These are phyloP conservation scores for Amanita inopinata DNA, from an alignment of 768 basidiomycete genomes.

Conservation along the genomic window DNA sequence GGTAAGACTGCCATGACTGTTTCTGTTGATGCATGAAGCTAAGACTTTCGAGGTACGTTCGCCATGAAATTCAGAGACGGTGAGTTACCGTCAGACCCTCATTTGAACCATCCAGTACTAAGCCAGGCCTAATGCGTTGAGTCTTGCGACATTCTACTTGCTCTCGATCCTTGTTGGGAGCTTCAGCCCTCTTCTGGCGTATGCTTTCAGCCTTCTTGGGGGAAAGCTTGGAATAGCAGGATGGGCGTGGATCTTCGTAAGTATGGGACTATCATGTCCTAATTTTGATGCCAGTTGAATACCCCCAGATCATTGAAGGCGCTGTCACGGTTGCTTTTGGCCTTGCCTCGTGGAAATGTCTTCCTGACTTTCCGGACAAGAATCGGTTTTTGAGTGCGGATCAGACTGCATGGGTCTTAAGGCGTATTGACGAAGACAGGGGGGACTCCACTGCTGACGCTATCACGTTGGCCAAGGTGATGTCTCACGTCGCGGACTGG, in stretches of 20 bases:
- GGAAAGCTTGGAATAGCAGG: slow-evolving; percentile 33
- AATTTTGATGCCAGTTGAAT: not conserved
- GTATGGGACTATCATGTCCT: slow-evolving; percentile 11
- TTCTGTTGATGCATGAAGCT: no score
- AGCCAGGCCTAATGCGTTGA: slow-evolving; percentile 13
- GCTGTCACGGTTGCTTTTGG: slow-evolving; percentile 36
- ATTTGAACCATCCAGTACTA: not conserved
- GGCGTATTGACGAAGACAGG: slow-evolving; percentile 38
- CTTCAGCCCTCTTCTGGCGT: slow-evolving; percentile 40
- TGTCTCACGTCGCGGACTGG: slow-evolving; percentile 34
- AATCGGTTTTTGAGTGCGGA: slow-evolving; percentile 33
- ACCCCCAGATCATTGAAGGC: slow-evolving; percentile 37
- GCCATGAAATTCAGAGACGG: slow-evolving; percentile 44
- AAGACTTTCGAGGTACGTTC: slow-evolving; percentile 32
- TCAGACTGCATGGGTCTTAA: slow-evolving; percentile 31
- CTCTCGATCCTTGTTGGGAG: slow-evolving; percentile 33
- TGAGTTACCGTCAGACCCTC: slow-evolving; percentile 13
- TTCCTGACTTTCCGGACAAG: slow-evolving; percentile 39
- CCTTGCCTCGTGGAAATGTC: slow-evolving; percentile 31
- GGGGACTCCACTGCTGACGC: slow-evolving; percentile 39
- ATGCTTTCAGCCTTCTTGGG: slow-evolving; percentile 29
- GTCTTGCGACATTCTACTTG: slow-evolving; percentile 39
- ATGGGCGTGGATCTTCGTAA: slow-evolving; percentile 47
- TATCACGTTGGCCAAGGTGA: slow-evolving; percentile 25
- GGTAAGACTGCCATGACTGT: slow-evolving; percentile 21